These are phyloP conservation scores for Botryotinia globosa DNA, from an alignment of 2,329 filamentous ascomycete species.

Conservation along the genomic window DNA sequence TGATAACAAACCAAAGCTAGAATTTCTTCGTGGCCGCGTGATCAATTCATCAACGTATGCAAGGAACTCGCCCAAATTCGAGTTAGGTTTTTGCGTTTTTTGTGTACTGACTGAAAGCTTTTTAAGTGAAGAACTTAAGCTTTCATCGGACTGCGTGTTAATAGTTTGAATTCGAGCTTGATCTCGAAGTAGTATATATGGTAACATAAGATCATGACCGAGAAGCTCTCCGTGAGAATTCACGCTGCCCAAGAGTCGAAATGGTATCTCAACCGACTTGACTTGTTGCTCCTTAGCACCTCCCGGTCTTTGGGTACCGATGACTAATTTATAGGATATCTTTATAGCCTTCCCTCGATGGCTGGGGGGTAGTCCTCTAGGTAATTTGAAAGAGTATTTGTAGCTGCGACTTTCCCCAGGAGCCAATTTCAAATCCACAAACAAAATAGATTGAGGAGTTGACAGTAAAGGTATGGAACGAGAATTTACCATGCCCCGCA, in stretches of 20 bases:
- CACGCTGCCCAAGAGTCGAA: conserved; percentile 89
- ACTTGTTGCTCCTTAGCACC: conserved; percentile 77
- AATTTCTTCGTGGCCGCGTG: conserved; percentile 53
- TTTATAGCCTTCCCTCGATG: conserved; percentile 93
- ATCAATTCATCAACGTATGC: conserved; percentile 75
- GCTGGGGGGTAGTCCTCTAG: conserved; percentile 83
- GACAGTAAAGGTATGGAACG: conserved; percentile 89
- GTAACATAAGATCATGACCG: conserved; percentile 90
- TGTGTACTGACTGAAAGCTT: conserved; percentile 32
- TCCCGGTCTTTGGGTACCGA: conserved; percentile 85
- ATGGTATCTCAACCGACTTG: conserved; percentile 87
- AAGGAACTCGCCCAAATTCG: conserved; percentile 63
- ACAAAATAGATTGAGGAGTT: conserved; percentile 91
- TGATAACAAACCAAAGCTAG: conserved; percentile 63
- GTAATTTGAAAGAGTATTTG: conserved; percentile 82
- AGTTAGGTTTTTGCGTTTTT: conserved; percentile 34
- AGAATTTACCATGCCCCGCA: conserved; percentile 82
- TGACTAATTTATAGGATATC: conserved; percentile 83
- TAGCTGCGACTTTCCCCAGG: conserved; percentile 88
- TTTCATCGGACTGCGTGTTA: conserved; percentile 26
- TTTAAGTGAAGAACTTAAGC: conserved; percentile 19
- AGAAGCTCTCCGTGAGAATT: conserved; percentile 84
- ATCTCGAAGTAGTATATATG: conserved; percentile 85
- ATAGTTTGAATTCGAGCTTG: conserved; percentile 52
- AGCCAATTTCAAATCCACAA: conserved; percentile 83